Base-by-base conservation (phyloP, 106 monocot genomes). In the Triglochin maritima region DNA sequence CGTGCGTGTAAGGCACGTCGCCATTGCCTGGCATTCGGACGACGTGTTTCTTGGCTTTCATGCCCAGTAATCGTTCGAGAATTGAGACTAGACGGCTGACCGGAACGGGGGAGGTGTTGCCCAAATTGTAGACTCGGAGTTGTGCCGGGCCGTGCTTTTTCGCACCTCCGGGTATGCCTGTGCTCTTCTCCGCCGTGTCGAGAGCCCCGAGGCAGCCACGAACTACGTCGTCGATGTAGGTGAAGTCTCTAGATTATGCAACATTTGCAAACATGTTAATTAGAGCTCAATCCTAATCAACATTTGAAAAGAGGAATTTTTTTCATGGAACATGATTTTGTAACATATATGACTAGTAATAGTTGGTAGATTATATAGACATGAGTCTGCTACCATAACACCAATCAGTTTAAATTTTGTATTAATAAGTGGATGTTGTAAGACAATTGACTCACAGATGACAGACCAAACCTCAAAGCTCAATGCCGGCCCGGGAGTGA, bases 1-100 rank as follows among this genome's bases (percentile, higher is more conserved):
- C 86, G 52, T 86, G 86, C 0, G 86, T 86, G 73, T 58, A 86
- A 2, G 82, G 82, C 11, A 86, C 86, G 72, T 86, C 86, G 42
- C 86, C 86, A 53, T 86, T 86, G 9, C 74, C 60, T 17, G 86
- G 86, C 82, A 86, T 79, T 16, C 70, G 66, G 48, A 86, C 79
- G 17, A 82, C 69, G 60, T 74, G 76, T 74, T 79, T 79, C 82
- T 82, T 82, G 12, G 86, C 86, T 71, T 86, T 82, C 67, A 60
- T 66, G 1, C 82, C 77, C 16, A 86, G 67, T 61, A 86, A 54
- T n/a, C 52, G 70, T 49, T 86, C 86, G 55, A 86, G 59, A 44
- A 86, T 79, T 3, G 63, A 46, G 6, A 86, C 86, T 66, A 86
- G 77, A 51, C 65, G 60, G 6, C 57, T 63, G 10, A 86, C 86